Evolutionary conservation across 441 rosid species (phyloP).

Genomic region (Manihot esculenta): DNA sequence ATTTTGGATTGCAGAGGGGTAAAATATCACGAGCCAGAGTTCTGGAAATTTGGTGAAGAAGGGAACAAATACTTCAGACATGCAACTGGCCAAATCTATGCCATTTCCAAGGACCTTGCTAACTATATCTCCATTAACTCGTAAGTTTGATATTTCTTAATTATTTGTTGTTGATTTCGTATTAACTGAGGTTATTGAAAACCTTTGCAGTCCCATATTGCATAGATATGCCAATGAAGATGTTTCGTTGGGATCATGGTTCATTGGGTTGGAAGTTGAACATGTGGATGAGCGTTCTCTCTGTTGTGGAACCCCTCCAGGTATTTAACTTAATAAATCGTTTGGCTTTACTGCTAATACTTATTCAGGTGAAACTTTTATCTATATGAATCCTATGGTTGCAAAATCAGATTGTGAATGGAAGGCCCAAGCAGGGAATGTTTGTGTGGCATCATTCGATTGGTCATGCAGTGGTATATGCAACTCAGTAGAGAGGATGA

Average conservation of each 20-base stretch:
- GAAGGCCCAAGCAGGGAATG: constrained; percentile 71
- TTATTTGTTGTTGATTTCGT: no score
- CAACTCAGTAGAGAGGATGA: constrained; percentile 70
- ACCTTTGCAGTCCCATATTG: constrained; percentile 52
- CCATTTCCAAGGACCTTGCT: constrained; percentile 84
- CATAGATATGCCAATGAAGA: constrained; percentile 94
- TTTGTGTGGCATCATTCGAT: constrained; percentile 81
- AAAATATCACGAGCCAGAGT: constrained; percentile 85
- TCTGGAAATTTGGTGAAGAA: constrained; percentile 87
- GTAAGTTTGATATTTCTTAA: constrained; percentile 37
- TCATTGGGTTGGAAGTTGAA: constrained; percentile 78
- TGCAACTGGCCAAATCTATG: constrained; percentile 86
- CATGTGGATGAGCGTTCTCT: constrained; percentile 75
- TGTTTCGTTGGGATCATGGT: constrained; percentile 80
- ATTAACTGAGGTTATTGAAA: no score
- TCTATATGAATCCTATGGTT: no score
- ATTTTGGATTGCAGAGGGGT: constrained; percentile 43
- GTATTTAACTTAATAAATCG: constrained; percentile 21
- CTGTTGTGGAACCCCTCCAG: constrained; percentile 91
- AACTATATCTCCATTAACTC: constrained; percentile 65
- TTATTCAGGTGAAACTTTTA: no score
- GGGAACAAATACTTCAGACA: constrained; percentile 87
- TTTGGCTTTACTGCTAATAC: no score
- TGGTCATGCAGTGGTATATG: constrained; percentile 86
- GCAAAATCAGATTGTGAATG: constrained; percentile 52